Evolutionary conservation across 352 stramenopile species (phyloP).

Genomic region (Aphanomyces stellatus): DNA sequence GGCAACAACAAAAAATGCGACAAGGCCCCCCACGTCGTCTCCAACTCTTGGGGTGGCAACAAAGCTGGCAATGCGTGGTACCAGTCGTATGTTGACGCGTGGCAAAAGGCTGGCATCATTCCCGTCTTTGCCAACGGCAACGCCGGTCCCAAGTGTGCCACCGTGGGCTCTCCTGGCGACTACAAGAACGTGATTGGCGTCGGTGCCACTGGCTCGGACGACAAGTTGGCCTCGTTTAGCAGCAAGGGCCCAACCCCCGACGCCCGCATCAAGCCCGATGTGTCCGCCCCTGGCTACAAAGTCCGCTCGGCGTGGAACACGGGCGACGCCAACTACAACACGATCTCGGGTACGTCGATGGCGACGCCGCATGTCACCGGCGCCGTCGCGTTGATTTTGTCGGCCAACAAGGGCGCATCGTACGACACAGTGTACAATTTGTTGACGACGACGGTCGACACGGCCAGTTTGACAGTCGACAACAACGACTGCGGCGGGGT

Average conservation of each 20-base stretch:
- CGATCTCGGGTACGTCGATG: slow-evolving; percentile 52
- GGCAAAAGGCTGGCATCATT: slow-evolving; percentile 30
- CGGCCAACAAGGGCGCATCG: slow-evolving; percentile 27
- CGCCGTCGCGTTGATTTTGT: slow-evolving; percentile 37
- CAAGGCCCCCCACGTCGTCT: background rate
- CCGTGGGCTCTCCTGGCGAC: slow-evolving; percentile 24
- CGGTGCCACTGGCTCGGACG: slow-evolving; percentile 22
- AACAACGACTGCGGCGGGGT: slow-evolving; percentile 32
- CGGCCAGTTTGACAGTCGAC: slow-evolving; percentile 3
- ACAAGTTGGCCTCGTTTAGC: slow-evolving; percentile 24
- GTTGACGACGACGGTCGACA: slow-evolving; percentile 24
- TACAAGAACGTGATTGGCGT: slow-evolving; percentile 26
- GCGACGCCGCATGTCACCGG: slow-evolving; percentile 39
- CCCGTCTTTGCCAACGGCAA: slow-evolving; percentile 30
- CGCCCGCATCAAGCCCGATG: slow-evolving; percentile 36
- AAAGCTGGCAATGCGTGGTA: slow-evolving; percentile 19
- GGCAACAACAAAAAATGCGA: slow-evolving; percentile 20
- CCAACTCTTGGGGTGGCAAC: slow-evolving; percentile 27
- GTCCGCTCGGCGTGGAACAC: slow-evolving; percentile 37
- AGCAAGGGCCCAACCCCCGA: slow-evolving; percentile 28
- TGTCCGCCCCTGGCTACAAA: slow-evolving; percentile 30
- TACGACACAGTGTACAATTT: slow-evolving; percentile 27
- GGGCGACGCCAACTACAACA: slow-evolving; percentile 28
- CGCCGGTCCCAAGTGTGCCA: slow-evolving; percentile 23
- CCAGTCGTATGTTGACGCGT: slow-evolving; percentile 24